Conservation (phyloP, 2,329 filamentous ascomycete species). For the Dactylellina drechsleri region DNA sequence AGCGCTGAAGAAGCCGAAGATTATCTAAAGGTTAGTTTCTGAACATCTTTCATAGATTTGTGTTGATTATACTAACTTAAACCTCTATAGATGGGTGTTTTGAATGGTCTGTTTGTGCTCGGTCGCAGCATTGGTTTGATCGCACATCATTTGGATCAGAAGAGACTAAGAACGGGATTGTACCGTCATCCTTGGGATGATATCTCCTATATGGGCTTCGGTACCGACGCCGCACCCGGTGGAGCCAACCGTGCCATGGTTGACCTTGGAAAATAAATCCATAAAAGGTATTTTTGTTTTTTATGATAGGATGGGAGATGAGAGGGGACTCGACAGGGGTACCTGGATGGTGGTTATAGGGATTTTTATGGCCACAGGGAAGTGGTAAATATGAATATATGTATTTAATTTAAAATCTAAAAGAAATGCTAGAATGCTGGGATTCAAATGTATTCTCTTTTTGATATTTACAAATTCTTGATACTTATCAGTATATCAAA, state of each 20-base stretch:
- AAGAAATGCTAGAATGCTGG: conserved; percentile 21
- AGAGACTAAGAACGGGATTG: conserved; percentile 96
- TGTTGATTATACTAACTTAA: conserved; percentile 9
- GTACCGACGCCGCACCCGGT: conserved; percentile 75
- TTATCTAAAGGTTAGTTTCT: conserved; percentile 75
- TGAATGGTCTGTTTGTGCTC: conserved; percentile 98
- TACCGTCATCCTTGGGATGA: conserved; percentile 99
- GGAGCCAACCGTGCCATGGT: conserved; percentile 91
- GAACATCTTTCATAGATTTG: background rate
- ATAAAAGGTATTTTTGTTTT: background rate
- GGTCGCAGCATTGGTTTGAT: conserved; percentile 98
- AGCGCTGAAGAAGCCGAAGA: conserved; percentile 95
- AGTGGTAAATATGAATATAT: conserved; percentile 1
- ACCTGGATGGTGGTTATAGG: too few species aligned
- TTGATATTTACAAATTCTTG: background rate
- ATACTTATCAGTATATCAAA: background rate
- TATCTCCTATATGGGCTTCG: conserved; percentile 92
- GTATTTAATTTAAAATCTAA: conserved; percentile 24
- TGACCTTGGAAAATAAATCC: conserved; percentile 66
- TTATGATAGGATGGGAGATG: background rate
- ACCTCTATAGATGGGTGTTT: conserved; percentile 80
- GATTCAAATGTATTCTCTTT: background rate
- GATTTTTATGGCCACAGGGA: background rate
- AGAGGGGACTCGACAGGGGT: too few species aligned
- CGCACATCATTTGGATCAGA: conserved; percentile 99